A percentile compares a stretch with the other conserved stretches of the same genome.
These are phyloP conservation scores for Apiosordaria backusii DNA, from an alignment of 495 filamentous ascomycete species.

Conservation along the genomic window DNA sequence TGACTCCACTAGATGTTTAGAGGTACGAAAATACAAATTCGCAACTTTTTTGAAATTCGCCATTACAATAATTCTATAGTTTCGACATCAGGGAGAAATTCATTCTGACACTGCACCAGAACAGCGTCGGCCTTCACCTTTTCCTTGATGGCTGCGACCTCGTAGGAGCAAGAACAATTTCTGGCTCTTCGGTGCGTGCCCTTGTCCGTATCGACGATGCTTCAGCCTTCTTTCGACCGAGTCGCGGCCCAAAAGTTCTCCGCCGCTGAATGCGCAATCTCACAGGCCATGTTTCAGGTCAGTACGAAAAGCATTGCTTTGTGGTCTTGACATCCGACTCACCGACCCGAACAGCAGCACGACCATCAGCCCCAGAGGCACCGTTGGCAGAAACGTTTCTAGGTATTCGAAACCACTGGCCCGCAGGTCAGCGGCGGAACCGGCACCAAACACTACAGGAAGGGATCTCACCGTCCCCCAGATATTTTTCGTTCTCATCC, in stretches of 20 bases:
- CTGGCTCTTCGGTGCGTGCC: not conserved
- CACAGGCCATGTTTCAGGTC: not conserved
- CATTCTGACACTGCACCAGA: not conserved
- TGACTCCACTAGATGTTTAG: no score
- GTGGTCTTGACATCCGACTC: no score
- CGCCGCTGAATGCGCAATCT: not conserved
- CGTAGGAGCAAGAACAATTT: conserved; percentile 9
- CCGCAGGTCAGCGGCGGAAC: not conserved
- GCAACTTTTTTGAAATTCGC: no score
- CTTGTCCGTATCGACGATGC: conserved; percentile 2
- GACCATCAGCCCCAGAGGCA: no score
- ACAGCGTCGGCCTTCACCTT: not conserved
- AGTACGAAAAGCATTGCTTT: no score
- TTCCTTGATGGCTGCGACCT: conserved; percentile 1
- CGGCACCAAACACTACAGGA: conserved; percentile 2
- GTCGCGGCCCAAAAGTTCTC: not conserved
- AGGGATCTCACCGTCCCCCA: conserved; percentile 16
- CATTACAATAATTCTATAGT: not conserved
- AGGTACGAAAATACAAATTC: no score
- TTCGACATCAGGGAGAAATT: not conserved
- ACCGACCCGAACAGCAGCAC: no score
- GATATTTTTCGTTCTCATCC: not conserved
- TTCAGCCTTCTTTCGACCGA: not conserved
- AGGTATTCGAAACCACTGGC: not conserved
- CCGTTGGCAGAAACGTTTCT: no score